These are phyloP conservation scores for Diplocarpon rosae DNA, from an alignment of 2,329 filamentous ascomycete species.

Conservation along the genomic window DNA sequence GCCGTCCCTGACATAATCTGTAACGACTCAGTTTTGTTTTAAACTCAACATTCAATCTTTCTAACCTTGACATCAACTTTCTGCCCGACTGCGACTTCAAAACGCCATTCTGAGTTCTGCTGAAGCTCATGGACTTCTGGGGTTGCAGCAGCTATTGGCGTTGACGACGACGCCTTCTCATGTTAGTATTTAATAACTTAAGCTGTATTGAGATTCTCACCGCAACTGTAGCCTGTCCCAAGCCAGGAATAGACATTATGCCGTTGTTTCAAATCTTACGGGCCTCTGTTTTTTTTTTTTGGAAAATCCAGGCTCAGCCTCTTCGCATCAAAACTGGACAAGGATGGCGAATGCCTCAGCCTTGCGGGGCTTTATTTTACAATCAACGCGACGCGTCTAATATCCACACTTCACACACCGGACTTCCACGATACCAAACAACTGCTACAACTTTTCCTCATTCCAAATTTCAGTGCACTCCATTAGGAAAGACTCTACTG, in stretches of 20 bases:
- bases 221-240: conserved; percentile 55
- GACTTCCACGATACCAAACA: too few species aligned
- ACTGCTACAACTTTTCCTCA: too few species aligned
- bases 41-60: neutral
- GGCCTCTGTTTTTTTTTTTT: neutral
- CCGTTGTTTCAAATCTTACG: conserved; percentile 1
- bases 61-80: conserved; percentile 42
- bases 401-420: too few species aligned
- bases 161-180: conserved; percentile 17
- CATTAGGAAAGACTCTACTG: too few species aligned
- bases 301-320: conserved; percentile 1
- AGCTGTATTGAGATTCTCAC: conserved; percentile 30
- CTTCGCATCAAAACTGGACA: neutral
- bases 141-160: conserved; percentile 27
- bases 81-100: conserved; percentile 51
- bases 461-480: too few species aligned
- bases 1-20: conserved; percentile 71
- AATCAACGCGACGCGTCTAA: too few species aligned
- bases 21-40: conserved; percentile 29
- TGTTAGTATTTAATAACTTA: conserved; percentile 5
- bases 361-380: neutral
- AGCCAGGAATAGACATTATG: conserved; percentile 61
- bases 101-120: conserved; percentile 66
- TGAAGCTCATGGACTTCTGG: conserved; percentile 42
- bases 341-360: conserved; percentile 12